Percentiles rank a stretch among this genome's conserved stretches.
Conservation (phyloP, 768 basidiomycete genomes). For the Auricularia cornea region DNA sequence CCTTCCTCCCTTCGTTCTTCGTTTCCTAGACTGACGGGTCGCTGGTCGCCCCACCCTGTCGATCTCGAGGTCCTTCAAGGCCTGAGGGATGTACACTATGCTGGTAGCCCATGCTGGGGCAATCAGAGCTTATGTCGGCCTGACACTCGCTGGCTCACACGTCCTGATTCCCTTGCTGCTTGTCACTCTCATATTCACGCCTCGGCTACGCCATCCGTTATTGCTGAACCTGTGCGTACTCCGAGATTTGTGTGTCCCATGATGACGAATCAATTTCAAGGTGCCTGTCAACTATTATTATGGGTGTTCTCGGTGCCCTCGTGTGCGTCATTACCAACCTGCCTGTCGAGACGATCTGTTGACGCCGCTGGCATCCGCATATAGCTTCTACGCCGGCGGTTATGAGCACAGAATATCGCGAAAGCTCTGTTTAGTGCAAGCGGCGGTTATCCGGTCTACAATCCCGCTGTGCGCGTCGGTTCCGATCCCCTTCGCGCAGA, state of each 20-base stretch:
- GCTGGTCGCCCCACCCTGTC: background rate
- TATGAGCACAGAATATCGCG: background rate
- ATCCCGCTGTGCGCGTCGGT: background rate
- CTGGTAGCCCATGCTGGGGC: background rate
- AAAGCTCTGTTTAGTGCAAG: background rate
- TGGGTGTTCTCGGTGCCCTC: background rate
- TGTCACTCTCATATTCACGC: background rate
- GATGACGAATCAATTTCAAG: background rate
- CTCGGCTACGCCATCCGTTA: background rate
- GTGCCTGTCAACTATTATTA: background rate
- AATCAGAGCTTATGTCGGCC: background rate
- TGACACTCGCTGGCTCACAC: background rate
- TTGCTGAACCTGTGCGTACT: background rate
- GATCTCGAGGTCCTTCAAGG: too few relatives aligned
- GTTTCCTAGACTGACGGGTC: too few relatives aligned
- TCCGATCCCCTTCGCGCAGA: background rate
- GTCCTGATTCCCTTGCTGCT: background rate
- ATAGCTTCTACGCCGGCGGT: background rate
- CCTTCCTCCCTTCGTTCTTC: background rate
- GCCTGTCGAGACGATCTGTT: too few relatives aligned
- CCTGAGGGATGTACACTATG: too few relatives aligned
- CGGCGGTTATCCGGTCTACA: background rate
- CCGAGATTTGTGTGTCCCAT: background rate
- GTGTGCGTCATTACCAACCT: background rate
- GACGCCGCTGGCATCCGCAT: too few relatives aligned